These are phyloP conservation scores for Trichoderma polysporum DNA, from an alignment of 2,329 filamentous ascomycete species.

Conservation along the genomic window DNA sequence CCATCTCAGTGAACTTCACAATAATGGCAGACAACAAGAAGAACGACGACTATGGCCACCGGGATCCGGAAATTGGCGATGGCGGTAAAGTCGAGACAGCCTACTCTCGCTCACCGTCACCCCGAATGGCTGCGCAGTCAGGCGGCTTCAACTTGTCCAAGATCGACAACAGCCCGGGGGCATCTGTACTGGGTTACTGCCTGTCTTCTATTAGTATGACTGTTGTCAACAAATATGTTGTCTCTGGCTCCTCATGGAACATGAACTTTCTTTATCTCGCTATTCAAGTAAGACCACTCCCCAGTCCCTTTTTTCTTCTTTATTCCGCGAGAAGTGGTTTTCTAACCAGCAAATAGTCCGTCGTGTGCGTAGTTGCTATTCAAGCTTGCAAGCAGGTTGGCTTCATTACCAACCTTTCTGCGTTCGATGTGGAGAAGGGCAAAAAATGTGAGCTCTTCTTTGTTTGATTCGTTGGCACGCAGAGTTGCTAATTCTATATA, in stretches of 20 bases:
- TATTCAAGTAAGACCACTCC: conserved; percentile 68
- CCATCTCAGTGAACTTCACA: conserved; percentile 1
- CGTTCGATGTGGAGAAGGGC: conserved; percentile 84
- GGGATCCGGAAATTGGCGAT: conserved; percentile 62
- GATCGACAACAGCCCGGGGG: conserved; percentile 70
- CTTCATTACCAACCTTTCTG: conserved; percentile 76
- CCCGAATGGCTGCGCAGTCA: conserved; percentile 19
- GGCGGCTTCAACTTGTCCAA: conserved; percentile 42
- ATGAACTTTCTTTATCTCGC: conserved; percentile 93
- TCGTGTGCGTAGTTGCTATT: conserved; percentile 86
- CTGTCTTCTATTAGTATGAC: conserved; percentile 98
- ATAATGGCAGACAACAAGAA: conserved; percentile 95
- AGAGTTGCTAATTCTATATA: conserved; percentile 40
- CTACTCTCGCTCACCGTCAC: conserved; percentile 21
- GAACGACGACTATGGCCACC: conserved; percentile 75
- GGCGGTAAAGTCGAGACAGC: conserved; percentile 47
- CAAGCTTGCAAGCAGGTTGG: conserved; percentile 76
- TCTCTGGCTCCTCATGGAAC: conserved; percentile 89
- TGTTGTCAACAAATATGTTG: conserved; percentile 98
- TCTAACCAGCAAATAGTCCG: conserved; percentile 56
- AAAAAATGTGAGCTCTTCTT: conserved; percentile 74
- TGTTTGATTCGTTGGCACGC: not conserved
- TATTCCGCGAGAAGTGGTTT: not conserved
- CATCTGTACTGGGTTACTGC: conserved; percentile 89
- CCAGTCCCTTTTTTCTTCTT: conserved; percentile 28